phyloP scores from a whole-genome alignment of 352 stramenopile species.

The Saprolegnia parasitica region DNA sequence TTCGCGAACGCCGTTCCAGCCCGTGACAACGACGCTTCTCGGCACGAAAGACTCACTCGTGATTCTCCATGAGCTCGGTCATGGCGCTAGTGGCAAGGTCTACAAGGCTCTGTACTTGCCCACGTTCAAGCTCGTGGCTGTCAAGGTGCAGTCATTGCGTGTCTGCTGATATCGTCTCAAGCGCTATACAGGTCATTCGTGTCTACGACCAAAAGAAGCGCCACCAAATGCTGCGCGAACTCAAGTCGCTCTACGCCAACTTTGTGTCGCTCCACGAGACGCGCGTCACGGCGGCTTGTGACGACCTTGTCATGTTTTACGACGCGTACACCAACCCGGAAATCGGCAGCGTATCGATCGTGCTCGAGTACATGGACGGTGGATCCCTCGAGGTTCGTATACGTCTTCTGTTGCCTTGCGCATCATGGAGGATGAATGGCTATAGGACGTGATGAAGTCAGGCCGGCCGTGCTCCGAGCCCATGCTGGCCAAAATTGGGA shows the following conservation, averaged over 20 bases:
- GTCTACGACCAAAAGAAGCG: slow-evolving; percentile 86
- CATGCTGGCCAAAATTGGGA: slow-evolving; percentile 75
- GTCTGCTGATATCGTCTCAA: background rate
- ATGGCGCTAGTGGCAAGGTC: slow-evolving; percentile 84
- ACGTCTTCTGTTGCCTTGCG: slow-evolving; percentile 6
- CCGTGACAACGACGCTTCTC: slow-evolving; percentile 24
- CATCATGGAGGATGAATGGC: slow-evolving; percentile 33
- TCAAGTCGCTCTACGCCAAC: slow-evolving; percentile 82
- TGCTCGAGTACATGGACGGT: slow-evolving; percentile 94
- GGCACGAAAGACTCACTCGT: slow-evolving; percentile 66
- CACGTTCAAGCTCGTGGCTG: slow-evolving; percentile 82
- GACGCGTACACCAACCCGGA: slow-evolving; percentile 89
- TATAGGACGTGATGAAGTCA: slow-evolving; percentile 24
- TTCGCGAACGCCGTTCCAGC: slow-evolving; percentile 55
- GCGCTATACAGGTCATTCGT: slow-evolving; percentile 49
- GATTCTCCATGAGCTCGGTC: slow-evolving; percentile 62
- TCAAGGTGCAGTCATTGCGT: slow-evolving; percentile 44
- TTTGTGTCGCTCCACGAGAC: slow-evolving; percentile 62
- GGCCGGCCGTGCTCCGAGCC: slow-evolving; percentile 47
- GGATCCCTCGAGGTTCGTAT: slow-evolving; percentile 69
- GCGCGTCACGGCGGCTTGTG: slow-evolving; percentile 40
- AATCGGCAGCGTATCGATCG: slow-evolving; percentile 82
- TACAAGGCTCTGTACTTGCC: slow-evolving; percentile 87
- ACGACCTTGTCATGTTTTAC: slow-evolving; percentile 87
- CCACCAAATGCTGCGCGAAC: slow-evolving; percentile 83